These are phyloP conservation scores for Talaromyces sp. DNA, from an alignment of 2,329 filamentous ascomycete species.

Conservation along the genomic window DNA sequence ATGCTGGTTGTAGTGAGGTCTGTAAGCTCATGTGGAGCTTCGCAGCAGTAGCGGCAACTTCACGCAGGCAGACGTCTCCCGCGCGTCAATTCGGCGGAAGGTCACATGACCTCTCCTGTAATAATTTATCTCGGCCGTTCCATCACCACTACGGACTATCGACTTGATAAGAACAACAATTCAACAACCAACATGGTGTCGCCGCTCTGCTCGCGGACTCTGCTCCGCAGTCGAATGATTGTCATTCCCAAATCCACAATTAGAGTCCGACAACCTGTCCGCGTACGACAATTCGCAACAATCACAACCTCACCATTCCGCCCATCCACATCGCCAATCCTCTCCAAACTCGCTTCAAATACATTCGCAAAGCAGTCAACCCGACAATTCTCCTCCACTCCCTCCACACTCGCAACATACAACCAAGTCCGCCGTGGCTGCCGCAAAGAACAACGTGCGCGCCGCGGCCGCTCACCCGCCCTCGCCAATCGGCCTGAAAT, in stretches of 20 bases:
- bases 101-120: conserved; percentile 1
- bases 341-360: conserved; percentile 21
- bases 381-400: conserved; percentile 19
- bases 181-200: conserved; percentile 9
- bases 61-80: conserved; percentile 2
- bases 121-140: background rate
- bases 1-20: background rate
- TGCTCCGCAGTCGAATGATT: conserved; percentile 1
- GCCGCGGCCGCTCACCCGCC: conserved; percentile 84
- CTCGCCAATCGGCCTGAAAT: conserved; percentile 72
- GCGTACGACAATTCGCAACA: conserved; percentile 17
- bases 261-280: conserved; percentile 1
- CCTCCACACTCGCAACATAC: conserved; percentile 58
- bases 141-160: background rate
- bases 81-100: background rate
- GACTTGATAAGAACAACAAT: background rate
- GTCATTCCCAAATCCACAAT: conserved; percentile 8
- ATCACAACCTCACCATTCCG: conserved; percentile 16
- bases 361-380: conserved; percentile 28
- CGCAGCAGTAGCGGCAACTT: background rate
- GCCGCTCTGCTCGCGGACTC: conserved; percentile 13
- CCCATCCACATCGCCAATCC: background rate
- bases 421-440: conserved; percentile 75
- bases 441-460: conserved; percentile 72
- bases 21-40: conserved; percentile 15